Base-by-base conservation (phyloP, 371 early-diverging fungal species). In the Nematocida ausubeli region DNA sequence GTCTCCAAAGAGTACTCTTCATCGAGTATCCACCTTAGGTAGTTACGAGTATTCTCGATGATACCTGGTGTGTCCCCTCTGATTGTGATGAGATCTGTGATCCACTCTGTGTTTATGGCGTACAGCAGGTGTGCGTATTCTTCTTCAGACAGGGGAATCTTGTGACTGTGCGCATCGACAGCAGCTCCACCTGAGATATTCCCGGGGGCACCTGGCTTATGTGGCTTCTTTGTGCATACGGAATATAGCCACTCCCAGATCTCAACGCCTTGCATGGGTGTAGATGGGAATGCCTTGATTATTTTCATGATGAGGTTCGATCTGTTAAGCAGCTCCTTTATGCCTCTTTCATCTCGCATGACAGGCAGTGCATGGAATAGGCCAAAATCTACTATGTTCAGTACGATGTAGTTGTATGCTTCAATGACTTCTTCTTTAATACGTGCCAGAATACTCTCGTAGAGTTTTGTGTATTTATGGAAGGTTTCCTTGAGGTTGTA, bases 231-330 rank as follows among this genome's bases (percentile, higher is more conserved):
- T 5, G 63, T 55, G 54, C 78, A 75, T 2, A 66, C 51, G n/a
- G 26, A 37, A 55, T 66, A 75, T 19, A 75, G n/a, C 78, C 78
- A 75, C 63, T 75, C 78, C 78, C 78, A 75, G 19, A 75, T 75
- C 52, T 75, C 78, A 6, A 39, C 26, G 6, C 78, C 78, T 28
- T 47, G 65, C 50, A 66, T 64, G 14, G 68, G 30, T 0, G 55
- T 24, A 5, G 57, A 55, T 35, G 78, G 78, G 39, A 75, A 75
- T 16, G 40, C 56, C 30, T 49, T n/a, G 22, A 75, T 75, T 37
- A 64, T 42, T 40, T 66, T 24, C 78, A 75, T 75, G 34, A 75
- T 66, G 12, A 75, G 68, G 42, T 75, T 75, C 19, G 78, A 75
- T 35, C 66, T 12, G 47, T 64, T 49, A 5, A 75, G 34, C 14